Evolutionary conservation across 1,139 yeast species (phyloP).

Genomic region (Petasospora fabianii): DNA sequence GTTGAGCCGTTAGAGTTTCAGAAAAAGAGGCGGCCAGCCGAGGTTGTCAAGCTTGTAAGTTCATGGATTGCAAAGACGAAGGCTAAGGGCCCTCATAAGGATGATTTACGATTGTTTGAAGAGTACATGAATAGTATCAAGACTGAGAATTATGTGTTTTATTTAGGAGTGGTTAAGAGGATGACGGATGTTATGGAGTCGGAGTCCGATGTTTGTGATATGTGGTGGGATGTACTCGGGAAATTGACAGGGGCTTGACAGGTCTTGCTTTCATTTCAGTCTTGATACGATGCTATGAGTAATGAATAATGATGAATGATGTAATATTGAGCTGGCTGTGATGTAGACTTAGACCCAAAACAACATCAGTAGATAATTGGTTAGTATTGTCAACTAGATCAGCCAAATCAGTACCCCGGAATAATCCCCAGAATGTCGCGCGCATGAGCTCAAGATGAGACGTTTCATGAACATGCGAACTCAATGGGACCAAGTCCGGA

Average conservation of each 20-base stretch:
- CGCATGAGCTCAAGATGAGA: too few species aligned
- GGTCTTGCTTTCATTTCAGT: too few species aligned
- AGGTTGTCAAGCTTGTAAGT: conserved; percentile 36
- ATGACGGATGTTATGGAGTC: conserved; percentile 6
- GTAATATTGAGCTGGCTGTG: too few species aligned
- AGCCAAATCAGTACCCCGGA: too few species aligned
- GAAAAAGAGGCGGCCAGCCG: conserved; percentile 31
- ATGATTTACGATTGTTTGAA: conserved; percentile 45
- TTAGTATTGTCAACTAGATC: too few species aligned
- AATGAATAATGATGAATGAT: too few species aligned
- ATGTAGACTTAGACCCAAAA: too few species aligned
- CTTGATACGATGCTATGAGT: too few species aligned
- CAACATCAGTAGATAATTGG: too few species aligned
- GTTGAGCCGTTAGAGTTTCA: conserved; percentile 38
- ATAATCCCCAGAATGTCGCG: too few species aligned
- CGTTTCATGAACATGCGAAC: too few species aligned
- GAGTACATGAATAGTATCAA: conserved; percentile 23
- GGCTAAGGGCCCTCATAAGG: conserved; percentile 55
- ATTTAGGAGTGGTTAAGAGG: conserved; percentile 8
- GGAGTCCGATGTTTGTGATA: conserved; percentile 8
- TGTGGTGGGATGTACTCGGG: conserved; percentile 4
- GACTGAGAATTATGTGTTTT: conserved; percentile 5
- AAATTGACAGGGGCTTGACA: neutral
- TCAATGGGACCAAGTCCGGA: too few species aligned
- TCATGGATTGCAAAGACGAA: conserved; percentile 49